Evolutionary conservation across 371 early-diverging fungal genomes (phyloP).

Genomic region (Mucor mucedo): DNA sequence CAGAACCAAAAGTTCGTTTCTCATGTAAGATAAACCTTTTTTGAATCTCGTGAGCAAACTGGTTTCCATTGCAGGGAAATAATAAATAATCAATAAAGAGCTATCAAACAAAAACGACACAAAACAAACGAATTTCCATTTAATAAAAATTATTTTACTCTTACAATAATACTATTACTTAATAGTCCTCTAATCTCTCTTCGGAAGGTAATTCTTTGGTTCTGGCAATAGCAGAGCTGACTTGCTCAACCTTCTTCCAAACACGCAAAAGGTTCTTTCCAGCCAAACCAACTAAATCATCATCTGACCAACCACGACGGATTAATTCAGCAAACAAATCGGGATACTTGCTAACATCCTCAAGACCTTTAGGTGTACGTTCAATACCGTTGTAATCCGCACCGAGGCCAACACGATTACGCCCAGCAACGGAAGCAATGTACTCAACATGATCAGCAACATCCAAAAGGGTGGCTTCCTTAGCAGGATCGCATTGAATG

Average conservation of each 20-base stretch:
- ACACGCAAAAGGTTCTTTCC: slow-evolving; percentile 59
- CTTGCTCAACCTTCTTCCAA: slow-evolving; percentile 54
- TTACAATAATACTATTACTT: not conserved
- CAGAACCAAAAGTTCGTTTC: too few species aligned
- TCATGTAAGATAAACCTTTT: too few species aligned
- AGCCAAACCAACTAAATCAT: slow-evolving; percentile 61
- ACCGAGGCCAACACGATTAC: slow-evolving; percentile 67
- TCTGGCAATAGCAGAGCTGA: slow-evolving; percentile 34
- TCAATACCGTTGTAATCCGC: slow-evolving; percentile 71
- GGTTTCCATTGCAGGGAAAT: too few species aligned
- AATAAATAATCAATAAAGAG: too few species aligned
- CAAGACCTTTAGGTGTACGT: slow-evolving; percentile 57
- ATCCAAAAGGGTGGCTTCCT: slow-evolving; percentile 49
- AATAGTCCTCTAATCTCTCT: slow-evolving; percentile 26
- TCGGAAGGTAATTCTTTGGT: slow-evolving; percentile 42
- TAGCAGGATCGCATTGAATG: slow-evolving; percentile 49
- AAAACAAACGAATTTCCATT: too few species aligned
- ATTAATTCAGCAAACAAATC: slow-evolving; percentile 64
- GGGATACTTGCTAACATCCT: slow-evolving; percentile 72
- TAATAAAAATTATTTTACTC: too few species aligned
- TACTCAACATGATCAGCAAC: slow-evolving; percentile 70
- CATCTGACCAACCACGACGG: slow-evolving; percentile 60
- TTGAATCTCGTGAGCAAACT: too few species aligned
- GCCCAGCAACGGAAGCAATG: slow-evolving; percentile 59
- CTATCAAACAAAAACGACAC: too few species aligned